Evolutionary conservation across 2,329 filamentous ascomycete species (phyloP), one percentile per base, ranked within the genome.

Genomic region (Fusarium sp.): DNA sequence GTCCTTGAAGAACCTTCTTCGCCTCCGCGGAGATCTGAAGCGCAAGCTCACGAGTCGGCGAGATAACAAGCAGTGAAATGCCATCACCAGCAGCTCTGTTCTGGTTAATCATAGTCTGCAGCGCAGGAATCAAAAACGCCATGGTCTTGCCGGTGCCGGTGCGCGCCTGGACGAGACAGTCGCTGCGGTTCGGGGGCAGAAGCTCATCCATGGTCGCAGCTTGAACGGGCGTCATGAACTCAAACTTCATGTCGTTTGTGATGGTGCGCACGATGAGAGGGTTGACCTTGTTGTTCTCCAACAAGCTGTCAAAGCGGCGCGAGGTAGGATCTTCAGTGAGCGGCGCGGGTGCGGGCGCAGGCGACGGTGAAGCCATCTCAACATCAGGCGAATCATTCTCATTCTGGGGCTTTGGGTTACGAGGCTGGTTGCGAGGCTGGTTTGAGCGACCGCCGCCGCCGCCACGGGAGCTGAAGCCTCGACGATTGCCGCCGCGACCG

Each of bases 131-230:
- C 40, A 97, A 86, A 83, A 97, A 97, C 53, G 92, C 94, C 62
- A 96, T 82, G 1, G 94, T 97, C 84, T 97, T 97, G 76, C 94
- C 94, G 1, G 94, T 97, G 74, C 94, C 94, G 2, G 94, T 97
- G 84, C 93, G 95, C 58, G 94, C 94, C 82, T 96, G 94, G 11
- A 94, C 94, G 67, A 97, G 85, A 66, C 90, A 85, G 77, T 89
- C 87, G 58, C 76, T 80, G 32, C 83, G 81, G 57, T 81, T 81
- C 1, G 83, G 83, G n/a, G 84, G 82, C 16, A 88, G 82, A 61
- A 88, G 83, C 58, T 84, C 82, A 67, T 82, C 79, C 18, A 89
- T 81, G 6, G 87, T 88, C 21, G 86, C 85, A 21, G 87, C 85
- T 80, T 89, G 87, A 5, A 89, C 87, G 18, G 87, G 86, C 66